Percentiles rank a stretch among this genome's conserved stretches.
phyloP scores from a whole-genome alignment of 257 asterid genomes.

The Solanum sejunctum region DNA sequence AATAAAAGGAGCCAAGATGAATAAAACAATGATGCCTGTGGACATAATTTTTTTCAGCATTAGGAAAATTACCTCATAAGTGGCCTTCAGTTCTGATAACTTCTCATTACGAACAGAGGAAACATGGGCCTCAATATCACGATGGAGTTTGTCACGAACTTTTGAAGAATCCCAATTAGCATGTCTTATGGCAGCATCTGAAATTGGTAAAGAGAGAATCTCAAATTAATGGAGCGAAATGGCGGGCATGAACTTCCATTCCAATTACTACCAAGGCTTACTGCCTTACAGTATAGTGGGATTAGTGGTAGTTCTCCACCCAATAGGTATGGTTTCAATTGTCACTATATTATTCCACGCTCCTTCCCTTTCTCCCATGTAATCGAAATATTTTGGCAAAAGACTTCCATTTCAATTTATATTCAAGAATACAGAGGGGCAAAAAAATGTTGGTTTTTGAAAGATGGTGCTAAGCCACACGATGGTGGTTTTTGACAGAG shows the following conservation, averaged over 20 bases:
- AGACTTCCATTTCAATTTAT: neutral
- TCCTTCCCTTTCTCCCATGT: neutral
- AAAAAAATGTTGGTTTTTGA: neutral
- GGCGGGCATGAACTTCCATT: neutral
- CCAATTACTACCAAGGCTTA: neutral
- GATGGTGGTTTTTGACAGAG: too few relatives aligned
- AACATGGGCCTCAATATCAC: conserved; percentile 45
- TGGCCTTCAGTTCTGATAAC: conserved; percentile 28
- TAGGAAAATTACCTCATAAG: conserved; percentile 28
- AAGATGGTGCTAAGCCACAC: neutral
- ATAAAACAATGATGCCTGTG: neutral
- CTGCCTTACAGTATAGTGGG: neutral
- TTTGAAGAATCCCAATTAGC: conserved; percentile 50
- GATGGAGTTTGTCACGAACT: conserved; percentile 42
- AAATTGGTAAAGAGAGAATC: neutral
- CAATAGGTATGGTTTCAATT: neutral
- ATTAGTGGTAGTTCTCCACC: neutral
- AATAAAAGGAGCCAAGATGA: neutral
- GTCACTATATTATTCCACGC: neutral
- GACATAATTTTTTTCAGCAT: neutral
- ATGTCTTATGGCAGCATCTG: conserved; percentile 45
- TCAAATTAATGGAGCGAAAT: neutral
- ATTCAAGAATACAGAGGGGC: neutral
- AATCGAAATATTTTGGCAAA: neutral
- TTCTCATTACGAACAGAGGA: conserved; percentile 29